Percentiles rank a stretch among this genome's conserved stretches.
phyloP scores from a whole-genome alignment of 2,329 filamentous ascomycete genomes.

The Sporothrix curviconia region DNA sequence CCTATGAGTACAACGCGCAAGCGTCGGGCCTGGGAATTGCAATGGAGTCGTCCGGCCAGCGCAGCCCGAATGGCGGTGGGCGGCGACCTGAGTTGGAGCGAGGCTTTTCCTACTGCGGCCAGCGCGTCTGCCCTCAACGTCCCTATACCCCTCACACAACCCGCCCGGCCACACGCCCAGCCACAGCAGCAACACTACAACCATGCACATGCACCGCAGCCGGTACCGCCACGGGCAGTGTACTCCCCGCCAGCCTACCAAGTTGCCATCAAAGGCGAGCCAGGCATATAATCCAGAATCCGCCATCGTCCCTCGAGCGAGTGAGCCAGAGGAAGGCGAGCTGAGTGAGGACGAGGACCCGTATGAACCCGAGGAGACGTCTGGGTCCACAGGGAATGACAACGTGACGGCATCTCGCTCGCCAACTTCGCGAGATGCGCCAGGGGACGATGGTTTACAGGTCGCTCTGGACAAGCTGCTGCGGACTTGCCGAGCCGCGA shows the following conservation, averaged over 20 bases:
- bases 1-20: slow-evolving; percentile 33
- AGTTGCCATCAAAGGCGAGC: not conserved
- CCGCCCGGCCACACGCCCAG: not conserved
- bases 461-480: not conserved
- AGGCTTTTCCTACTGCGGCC: slow-evolving; percentile 7
- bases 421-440: not conserved
- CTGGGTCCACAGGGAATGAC: not conserved
- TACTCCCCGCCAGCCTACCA: not conserved
- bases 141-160: not conserved
- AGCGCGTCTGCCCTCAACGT: not conserved
- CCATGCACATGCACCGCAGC: not conserved
- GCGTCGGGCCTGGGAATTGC: slow-evolving; percentile 36
- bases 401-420: not conserved
- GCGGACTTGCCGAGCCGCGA: slow-evolving; percentile 16
- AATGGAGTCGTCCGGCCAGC: slow-evolving; percentile 15
- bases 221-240: not conserved
- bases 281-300: not conserved
- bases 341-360: slow-evolving; percentile 58
- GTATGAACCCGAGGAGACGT: slow-evolving; percentile 9
- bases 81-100: slow-evolving; percentile 16
- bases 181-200: not conserved
- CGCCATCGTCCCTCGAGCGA: not conserved
- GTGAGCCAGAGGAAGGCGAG: slow-evolving; percentile 63
- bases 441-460: not conserved
- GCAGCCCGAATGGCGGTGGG: slow-evolving; percentile 13